Base-by-base conservation (phyloP, 192 early-diverging fungal species). In the Podila minutissima region DNA sequence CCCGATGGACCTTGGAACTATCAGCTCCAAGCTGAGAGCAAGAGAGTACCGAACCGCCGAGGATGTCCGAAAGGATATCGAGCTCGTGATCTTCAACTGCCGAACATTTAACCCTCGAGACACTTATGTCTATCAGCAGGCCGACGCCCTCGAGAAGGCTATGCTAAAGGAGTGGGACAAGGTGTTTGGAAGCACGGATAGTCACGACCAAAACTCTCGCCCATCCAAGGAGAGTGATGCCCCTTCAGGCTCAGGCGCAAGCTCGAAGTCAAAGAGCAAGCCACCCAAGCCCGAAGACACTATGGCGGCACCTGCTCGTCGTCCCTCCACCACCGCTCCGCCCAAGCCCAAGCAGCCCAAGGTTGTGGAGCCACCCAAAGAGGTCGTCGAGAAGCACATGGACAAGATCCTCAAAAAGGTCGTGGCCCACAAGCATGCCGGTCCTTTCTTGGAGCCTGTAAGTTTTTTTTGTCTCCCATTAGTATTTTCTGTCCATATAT, bases 1-100 rank as follows among this genome's bases (percentile, higher is more conserved):
- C 0, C 93, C 93, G 0, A 94, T 94, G 89, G 93, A 94, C 70
- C 83, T 94, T 4, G 87, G 90, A 24, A 94, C 93, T 0, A 86
- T 93, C 28, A 81, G 73, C 59, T 83, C 84, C 7, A 89, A 91
- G 38, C 83, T 94, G 5, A 87, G 87, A 7, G 74, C 86, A n/a
- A 72, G 72, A n/a, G 64, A 78, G 26, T 94, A 94, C 78, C 63
- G 35, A 4, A 83, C 46, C 0, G 67, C 88, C 0, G 64, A 74
- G 3, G 86, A 88, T 53, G 84, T 94, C 38, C 66, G 83, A n/a
- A 72, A 77, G 13, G 91, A 94, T 64, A 76, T 94, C 12, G 61
- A 83, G 28, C 74, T 89, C 33, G 85, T 94, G 0, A 82, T 93
- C n/a, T 64, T 58, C 28, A 94, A 94, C 74, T 94, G 93, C 74